Evolutionary conservation across 169 alveolate species (phyloP), one percentile per base, ranked within the genome.

Genomic region (Perkinsus olseni): DNA sequence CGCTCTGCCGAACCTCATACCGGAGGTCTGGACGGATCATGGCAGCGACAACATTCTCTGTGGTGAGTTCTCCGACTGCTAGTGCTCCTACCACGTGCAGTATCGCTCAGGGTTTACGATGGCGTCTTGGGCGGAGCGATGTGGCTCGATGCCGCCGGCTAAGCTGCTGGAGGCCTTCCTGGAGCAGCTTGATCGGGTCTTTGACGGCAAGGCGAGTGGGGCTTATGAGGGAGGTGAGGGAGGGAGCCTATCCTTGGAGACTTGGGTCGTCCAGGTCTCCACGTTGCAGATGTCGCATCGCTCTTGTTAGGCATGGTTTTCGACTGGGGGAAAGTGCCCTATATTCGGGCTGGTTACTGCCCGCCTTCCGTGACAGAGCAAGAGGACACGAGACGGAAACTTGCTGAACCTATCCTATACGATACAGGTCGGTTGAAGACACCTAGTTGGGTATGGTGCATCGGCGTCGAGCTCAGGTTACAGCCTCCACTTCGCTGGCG

Each of bases 101-200:
- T 11, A 6, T 13, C 17, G 13, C 10, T 24, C 17, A 62, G 82
- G 82, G 31, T 62, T 62, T 24, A 62, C 82, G 82, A 62, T 62
- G 82, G 82, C 82, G 8, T 62, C 82, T 62, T 62, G 82, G 82
- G 82, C 82, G 82, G 82, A 62, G 82, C 82, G 82, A 62, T 62
- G 82, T 24, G 82, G 82, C 31, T 62, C 82, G 4, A 62, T 62
- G 82, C 82, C 82, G 34, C 82, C 82, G 34, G 34, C 28, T 13
- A 62, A 62, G 82, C 31, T 62, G 28, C 0, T 62, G 31, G 36
- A 24, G 82, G 82, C 82, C 1, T 62, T 62, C 82, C 34, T 62
- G 82, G 82, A 62, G 31, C 82, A 62, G 34, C 82, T 62, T 8
- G 82, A 62, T 62, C 13, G 82, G 17, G 82, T 62, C 31, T 62